phyloP scores from a whole-genome alignment of 331 rosid species.

The Prunus yedoensis region DNA sequence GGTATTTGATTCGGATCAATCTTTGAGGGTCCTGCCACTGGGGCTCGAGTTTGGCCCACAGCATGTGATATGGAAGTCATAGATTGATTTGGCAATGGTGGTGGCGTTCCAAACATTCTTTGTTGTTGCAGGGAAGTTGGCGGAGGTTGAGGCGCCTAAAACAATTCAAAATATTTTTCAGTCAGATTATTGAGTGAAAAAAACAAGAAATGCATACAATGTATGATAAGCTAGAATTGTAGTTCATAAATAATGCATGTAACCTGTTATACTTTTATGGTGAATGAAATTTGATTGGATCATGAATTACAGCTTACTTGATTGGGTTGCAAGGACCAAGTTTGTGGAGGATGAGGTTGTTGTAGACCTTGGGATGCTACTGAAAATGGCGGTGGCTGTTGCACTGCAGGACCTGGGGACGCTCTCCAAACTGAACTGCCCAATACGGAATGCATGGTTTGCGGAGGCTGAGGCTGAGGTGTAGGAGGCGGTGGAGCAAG shows the following conservation, averaged over 20 bases:
- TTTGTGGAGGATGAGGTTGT: constrained; percentile 54
- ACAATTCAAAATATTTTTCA: constrained; percentile 13
- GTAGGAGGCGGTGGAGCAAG: constrained; percentile 18
- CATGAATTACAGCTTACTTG: constrained; percentile 41
- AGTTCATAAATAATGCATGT: neutral
- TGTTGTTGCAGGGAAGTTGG: constrained; percentile 62
- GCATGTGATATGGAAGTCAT: constrained; percentile 79
- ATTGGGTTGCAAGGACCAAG: constrained; percentile 67
- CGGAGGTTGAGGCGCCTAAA: constrained; percentile 58
- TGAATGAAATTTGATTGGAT: neutral
- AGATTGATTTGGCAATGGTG: constrained; percentile 74
- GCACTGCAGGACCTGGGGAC: constrained; percentile 52
- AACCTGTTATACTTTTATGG: neutral
- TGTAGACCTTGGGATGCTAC: constrained; percentile 46
- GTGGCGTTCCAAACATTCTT: constrained; percentile 83
- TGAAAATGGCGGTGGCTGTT: constrained; percentile 53
- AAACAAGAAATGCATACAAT: neutral
- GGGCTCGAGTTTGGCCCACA: constrained; percentile 87
- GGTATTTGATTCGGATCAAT: constrained; percentile 98
- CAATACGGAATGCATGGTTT: constrained; percentile 29
- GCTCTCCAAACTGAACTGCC: constrained; percentile 9
- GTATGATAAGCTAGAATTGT: neutral
- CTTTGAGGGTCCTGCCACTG: constrained; percentile 78
- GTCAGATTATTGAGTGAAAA: neutral
- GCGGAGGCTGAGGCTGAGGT: constrained; percentile 24